A percentile compares a stretch with the other conserved stretches of the same genome.
These are phyloP conservation scores for Dioscorea dumetorum DNA, from an alignment of 106 monocot species.

Conservation along the genomic window DNA sequence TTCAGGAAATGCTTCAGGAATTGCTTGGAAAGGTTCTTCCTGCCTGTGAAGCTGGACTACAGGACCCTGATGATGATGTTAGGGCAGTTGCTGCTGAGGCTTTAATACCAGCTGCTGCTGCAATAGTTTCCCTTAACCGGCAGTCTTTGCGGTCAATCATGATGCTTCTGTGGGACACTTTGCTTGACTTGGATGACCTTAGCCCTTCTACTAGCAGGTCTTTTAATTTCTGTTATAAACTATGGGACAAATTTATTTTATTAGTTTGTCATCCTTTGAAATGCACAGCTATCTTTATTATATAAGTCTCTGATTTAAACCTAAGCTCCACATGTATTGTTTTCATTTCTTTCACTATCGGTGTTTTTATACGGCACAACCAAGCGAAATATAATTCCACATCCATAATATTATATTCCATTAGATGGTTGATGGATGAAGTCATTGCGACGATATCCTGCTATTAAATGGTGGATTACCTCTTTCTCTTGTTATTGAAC, in stretches of 20 bases:
- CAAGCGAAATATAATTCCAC: too few species aligned
- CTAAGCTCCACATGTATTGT: background rate
- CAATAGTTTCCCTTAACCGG: slow-evolving; percentile 54
- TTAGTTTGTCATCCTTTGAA: too few species aligned
- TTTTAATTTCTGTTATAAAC: background rate
- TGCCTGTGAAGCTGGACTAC: slow-evolving; percentile 91
- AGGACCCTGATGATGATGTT: slow-evolving; percentile 97
- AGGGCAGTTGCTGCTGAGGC: slow-evolving; percentile 97
- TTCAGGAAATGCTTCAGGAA: slow-evolving; percentile 89
- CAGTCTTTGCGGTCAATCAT: slow-evolving; percentile 58
- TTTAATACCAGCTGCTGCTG: slow-evolving; percentile 68
- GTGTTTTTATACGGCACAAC: too few species aligned
- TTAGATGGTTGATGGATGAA: too few species aligned
- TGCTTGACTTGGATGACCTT: slow-evolving; percentile 94
- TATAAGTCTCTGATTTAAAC: background rate
- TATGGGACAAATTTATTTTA: too few species aligned
- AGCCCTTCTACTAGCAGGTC: slow-evolving; percentile 99
- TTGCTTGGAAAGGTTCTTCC: slow-evolving; percentile 64
- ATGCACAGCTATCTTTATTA: too few species aligned
- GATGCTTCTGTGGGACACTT: slow-evolving; percentile 97
- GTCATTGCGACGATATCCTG: too few species aligned
- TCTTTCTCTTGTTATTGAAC: too few species aligned
- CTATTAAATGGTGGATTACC: too few species aligned
- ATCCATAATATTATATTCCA: too few species aligned
- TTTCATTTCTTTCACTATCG: too few species aligned